A percentile compares a stretch with the other conserved stretches of the same genome.
These are phyloP conservation scores for Bryum argenteum DNA, from an alignment of 225 moss, liverwort and hornwort genomes.

Conservation along the genomic window DNA sequence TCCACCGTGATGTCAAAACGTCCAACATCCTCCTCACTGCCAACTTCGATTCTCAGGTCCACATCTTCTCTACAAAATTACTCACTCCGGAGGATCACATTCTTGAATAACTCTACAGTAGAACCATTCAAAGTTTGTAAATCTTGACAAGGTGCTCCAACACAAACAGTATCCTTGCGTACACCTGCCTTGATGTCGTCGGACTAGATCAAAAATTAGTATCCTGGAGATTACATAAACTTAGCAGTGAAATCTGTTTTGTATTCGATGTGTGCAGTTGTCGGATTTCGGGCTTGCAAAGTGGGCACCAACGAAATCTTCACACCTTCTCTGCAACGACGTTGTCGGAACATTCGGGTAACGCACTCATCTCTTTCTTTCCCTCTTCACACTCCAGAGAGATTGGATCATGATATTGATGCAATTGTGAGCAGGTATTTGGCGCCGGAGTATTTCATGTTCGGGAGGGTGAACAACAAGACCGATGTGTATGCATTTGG, in stretches of 20 bases:
- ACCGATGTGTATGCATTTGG: conserved; percentile 70
- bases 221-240: no score
- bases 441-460: conserved; percentile 73
- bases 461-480: conserved; percentile 59
- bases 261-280: conserved; percentile 41
- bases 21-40: conserved; percentile 63
- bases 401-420: not conserved
- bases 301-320: conserved; percentile 55
- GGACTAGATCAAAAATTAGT: no score
- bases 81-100: no score
- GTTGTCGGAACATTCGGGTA: conserved; percentile 75
- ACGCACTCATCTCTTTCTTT: not conserved
- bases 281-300: conserved; percentile 71
- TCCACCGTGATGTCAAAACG: conserved; percentile 65
- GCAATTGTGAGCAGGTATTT: conserved; percentile 44
- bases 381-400: not conserved
- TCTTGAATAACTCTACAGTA: no score
- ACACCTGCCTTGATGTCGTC: no score
- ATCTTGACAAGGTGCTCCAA: no score
- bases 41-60: conserved; percentile 60
- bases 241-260: no score
- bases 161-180: no score
- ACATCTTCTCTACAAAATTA: not conserved
- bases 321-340: conserved; percentile 58
- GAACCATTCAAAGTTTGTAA: no score